Evolutionary conservation across 306 rosid species (phyloP).

Genomic region (Notholithocarpus densiflorus): DNA sequence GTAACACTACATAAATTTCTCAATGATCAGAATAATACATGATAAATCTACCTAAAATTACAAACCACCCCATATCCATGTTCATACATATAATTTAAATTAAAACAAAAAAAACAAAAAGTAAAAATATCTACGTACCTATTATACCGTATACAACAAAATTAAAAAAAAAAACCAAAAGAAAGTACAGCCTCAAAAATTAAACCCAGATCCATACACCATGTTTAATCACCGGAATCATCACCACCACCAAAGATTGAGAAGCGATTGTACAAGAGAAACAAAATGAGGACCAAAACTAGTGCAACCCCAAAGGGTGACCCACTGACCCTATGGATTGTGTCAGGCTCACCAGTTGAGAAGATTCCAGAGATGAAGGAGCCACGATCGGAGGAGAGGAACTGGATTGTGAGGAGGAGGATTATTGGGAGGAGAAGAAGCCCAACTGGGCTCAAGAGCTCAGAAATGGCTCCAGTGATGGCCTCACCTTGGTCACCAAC

Average conservation of each 20-base stretch:
- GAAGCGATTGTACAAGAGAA: slow-evolving; percentile 63
- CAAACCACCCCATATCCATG: not conserved
- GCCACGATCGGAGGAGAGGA: slow-evolving; percentile 86
- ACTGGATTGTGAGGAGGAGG: slow-evolving; percentile 82
- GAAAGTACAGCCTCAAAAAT: not conserved
- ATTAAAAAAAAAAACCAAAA: not conserved
- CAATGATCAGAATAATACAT: no score
- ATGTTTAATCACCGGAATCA: slow-evolving; percentile 55
- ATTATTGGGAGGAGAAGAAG: slow-evolving; percentile 77
- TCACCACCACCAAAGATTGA: slow-evolving; percentile 83
- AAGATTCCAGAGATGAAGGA: slow-evolving; percentile 62
- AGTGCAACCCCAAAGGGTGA: slow-evolving; percentile 89
- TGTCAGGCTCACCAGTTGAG: slow-evolving; percentile 79
- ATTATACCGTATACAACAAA: no score
- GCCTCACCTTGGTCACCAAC: slow-evolving; percentile 79
- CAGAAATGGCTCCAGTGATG: slow-evolving; percentile 64
- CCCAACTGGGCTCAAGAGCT: slow-evolving; percentile 74
- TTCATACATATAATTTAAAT: not conserved
- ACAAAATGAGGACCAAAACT: slow-evolving; percentile 52
- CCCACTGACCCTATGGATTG: slow-evolving; percentile 77
- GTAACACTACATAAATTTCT: not conserved
- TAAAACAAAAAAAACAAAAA: no score
- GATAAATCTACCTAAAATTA: no score
- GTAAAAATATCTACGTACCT: not conserved
- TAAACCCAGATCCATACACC: slow-evolving; percentile 27